Evolutionary conservation across 768 basidiomycete genomes (phyloP), one percentile per base, ranked within the genome.

Genomic region (Agaricus subrufescens): DNA sequence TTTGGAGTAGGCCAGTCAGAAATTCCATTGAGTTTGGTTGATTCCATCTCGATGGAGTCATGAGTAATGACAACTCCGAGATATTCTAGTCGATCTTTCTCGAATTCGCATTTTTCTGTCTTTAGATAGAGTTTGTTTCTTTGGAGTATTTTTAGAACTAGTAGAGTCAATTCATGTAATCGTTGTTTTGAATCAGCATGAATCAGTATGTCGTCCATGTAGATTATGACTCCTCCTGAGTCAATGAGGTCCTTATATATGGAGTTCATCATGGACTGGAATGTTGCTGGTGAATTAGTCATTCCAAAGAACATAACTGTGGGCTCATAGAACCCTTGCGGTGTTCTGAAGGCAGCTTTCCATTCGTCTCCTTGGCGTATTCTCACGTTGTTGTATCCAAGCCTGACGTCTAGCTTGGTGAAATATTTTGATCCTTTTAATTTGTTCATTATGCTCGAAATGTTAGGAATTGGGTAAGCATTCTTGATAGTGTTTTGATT

Each of bases 161-260:
- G 25, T 12, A 26, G n/a, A 2, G 54, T 60, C n/a, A 27, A n/a
- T 25, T 49, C 2, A 14, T 38, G 0, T 3, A 46, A 29, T 43
- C 25, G 9, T 53, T 52, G 9, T n/a, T 38, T 2, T 4, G 56
- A 61, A 15, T 62, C 44, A 0, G 62, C 57, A 42, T 62, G 71
- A 44, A 73, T 67, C 15, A 76, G 60, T 30, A 78, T 72, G 56
- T 79, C 69, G 54, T 77, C 75, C 37, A 79, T 61, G 58, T 80
- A 77, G 0, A 77, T 63, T 3, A 71, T 50, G 3, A 79, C 58
- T 1, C 60, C 37, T 5, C 66, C 68, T 27, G 56, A 19, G 2
- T 61, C 56, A n/a, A 78, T 65, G 4, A 57, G 15, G 3, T 60
- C 54, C 0, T 0, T 1, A 15, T 62, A 60, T 14, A 60, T 54